Conservation (phyloP, 208 protist species). For the Trypanosoma avium region DNA sequence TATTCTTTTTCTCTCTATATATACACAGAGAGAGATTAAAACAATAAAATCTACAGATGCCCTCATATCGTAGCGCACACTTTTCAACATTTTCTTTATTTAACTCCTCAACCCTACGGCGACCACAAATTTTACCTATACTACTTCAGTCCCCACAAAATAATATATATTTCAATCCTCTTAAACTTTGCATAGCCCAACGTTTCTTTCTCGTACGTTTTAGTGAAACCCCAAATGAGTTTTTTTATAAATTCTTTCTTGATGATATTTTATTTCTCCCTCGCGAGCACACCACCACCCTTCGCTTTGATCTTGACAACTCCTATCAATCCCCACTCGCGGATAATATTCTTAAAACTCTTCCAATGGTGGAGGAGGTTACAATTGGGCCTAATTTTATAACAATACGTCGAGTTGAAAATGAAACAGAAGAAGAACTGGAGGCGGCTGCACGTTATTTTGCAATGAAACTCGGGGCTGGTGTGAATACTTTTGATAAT, state of each 20-base stretch:
- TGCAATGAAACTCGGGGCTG: conserved; percentile 37
- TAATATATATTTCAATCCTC: neutral
- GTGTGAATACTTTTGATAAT: neutral
- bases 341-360: conserved; percentile 48
- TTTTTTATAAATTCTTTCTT: conserved; percentile 86
- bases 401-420: conserved; percentile 76
- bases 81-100: neutral
- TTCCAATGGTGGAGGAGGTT: conserved; percentile 91
- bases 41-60: too few relatives aligned
- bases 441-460: conserved; percentile 66
- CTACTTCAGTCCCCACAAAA: too few relatives aligned
- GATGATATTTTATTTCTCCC: conserved; percentile 67
- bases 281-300: conserved; percentile 30
- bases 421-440: conserved; percentile 46
- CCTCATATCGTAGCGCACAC: neutral
- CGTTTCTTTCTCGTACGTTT: conserved; percentile 74
- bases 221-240: conserved; percentile 77
- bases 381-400: conserved; percentile 75
- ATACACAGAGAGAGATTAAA: too few relatives aligned
- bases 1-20: too few relatives aligned
- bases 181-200: conserved; percentile 3
- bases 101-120: neutral
- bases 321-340: conserved; percentile 81
- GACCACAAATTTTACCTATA: neutral
- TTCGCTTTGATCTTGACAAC: conserved; percentile 80